Evolutionary conservation across 768 basidiomycete genomes (phyloP), one percentile per base, ranked within the genome.

Genomic region (Leccinum uliginosum): DNA sequence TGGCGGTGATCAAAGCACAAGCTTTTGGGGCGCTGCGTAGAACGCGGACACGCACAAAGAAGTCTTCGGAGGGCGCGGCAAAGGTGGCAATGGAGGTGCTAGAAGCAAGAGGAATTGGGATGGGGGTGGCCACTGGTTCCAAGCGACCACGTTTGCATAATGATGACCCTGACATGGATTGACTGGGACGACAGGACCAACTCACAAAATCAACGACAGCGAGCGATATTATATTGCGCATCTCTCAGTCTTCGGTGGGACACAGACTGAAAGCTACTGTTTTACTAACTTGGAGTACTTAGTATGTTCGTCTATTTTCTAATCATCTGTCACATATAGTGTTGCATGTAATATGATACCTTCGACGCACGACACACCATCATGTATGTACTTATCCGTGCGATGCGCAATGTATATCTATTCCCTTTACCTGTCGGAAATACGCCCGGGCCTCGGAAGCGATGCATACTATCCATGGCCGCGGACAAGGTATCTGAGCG

Each of bases 1-100:
- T 93, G 48, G 91, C 91, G 53, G 90, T 93, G 56, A 91, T 93
- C 74, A 93, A 93, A 74, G 91, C 91, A 44, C 90, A 93, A 68
- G 86, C 91, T 38, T 93, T 93, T 68, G 91, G 91, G 30, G 89
- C 89, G 19, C 76, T 91, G 61, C 86, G 91, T 51, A 80, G 91
- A 70, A 87, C 90, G 54, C 83, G 91, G 57, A 79, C 86, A 44
- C 80, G 87, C 59, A 80, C 82, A 51, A 92, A 87, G 76, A 86
- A 83, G 71, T 74, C 83, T 35, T 81, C 87, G 44, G 90, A 90
- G 60, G 84, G 74, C 40, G 83, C 87, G 30, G 86, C 84, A 59
- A 81, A 79, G 69, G 86, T 87, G 59, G 89, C 90, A 4, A 80
- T 89, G 73, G 86, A 91, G 71, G 87, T 89, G n/a, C 75, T 92